Base-by-base conservation (phyloP, 148 eudicot genomes). In the Oxyria digyna region DNA sequence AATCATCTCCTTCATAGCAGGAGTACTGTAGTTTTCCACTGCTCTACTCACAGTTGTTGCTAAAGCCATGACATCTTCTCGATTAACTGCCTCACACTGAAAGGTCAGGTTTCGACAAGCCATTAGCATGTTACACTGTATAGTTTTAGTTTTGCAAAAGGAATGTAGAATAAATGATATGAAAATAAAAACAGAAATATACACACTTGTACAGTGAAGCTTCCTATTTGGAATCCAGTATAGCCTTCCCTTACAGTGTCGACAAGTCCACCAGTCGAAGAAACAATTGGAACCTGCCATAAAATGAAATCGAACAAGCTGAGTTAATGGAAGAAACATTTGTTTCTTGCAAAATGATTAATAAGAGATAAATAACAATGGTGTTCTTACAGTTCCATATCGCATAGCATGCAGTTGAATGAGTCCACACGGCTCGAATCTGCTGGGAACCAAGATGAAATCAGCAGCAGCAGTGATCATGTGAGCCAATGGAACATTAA, bases 381-480 rank as follows among this genome's bases (percentile, higher is more conserved):
- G 9, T 59, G 38, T 21, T 17, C 62, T 59, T 86, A 92, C 97
- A 13, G 96, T 88, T 84, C 99, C 99, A 71, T 94, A 94, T 76
- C 88, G 78, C 97, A 94, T 90, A 63, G 97, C 97, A 17, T 94
- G 92, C 68, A 94, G 75, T 74, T 94, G 98, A 71, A 90, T 91
- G 67, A 94, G 98, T 74, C 98, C 98, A 70, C 98, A 90, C 6
- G 98, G 98, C 72, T 94, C 98, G 55, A 94, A 94, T 81, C 98
- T 85, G 74, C 97, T 90, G 0, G 98, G 98, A 26, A 94, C 68
- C 74, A 94, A 43, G 70, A 94, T 86, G 62, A 78, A 90, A 78
- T 94, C 98, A 76, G 89, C 91, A 1, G 96, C 98, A 40, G 96
- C 96, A 49, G 73, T 90, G 26, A 94, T 94, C 89, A 81, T 82